A percentile compares a stretch with the other conserved stretches of the same genome.
Conservation (phyloP, 139 green algal genomes). For the Chlorella sorokiniana region DNA sequence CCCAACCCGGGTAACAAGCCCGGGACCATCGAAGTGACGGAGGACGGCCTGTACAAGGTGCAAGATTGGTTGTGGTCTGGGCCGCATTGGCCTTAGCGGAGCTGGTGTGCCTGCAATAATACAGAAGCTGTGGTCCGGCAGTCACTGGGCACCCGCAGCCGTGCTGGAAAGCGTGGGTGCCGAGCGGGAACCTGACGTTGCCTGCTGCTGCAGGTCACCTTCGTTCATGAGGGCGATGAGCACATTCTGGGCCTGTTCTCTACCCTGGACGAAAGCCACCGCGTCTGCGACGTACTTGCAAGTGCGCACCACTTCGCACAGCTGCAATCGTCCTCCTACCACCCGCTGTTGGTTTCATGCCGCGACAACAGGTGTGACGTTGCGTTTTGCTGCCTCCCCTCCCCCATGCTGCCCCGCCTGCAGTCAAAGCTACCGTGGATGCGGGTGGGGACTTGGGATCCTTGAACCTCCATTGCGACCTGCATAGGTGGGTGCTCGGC, state of each 20-base stretch:
- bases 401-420: not conserved
- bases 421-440: constrained; percentile 31
- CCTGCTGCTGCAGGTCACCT: constrained; percentile 14
- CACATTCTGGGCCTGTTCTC: constrained; percentile 23
- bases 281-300: constrained; percentile 29
- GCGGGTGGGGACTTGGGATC: not conserved
- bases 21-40: not conserved
- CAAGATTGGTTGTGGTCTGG: not conserved
- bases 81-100: not conserved
- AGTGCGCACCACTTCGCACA: constrained; percentile 1
- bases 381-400: not conserved
- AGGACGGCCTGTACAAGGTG: not conserved
- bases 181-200: too few species aligned
- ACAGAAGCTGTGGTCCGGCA: too few species aligned
- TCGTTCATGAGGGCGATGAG: not conserved
- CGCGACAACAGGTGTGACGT: not conserved
- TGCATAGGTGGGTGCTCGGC: not conserved
- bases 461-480: not conserved
- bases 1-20: too few species aligned
- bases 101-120: not conserved
- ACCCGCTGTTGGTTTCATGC: not conserved
- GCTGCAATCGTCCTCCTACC: not conserved
- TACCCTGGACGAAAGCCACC: constrained; percentile 5
- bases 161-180: too few species aligned
- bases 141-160: too few species aligned